These are phyloP conservation scores for Asterochloris erici DNA, from an alignment of 139 green algal genomes.

Conservation along the genomic window DNA sequence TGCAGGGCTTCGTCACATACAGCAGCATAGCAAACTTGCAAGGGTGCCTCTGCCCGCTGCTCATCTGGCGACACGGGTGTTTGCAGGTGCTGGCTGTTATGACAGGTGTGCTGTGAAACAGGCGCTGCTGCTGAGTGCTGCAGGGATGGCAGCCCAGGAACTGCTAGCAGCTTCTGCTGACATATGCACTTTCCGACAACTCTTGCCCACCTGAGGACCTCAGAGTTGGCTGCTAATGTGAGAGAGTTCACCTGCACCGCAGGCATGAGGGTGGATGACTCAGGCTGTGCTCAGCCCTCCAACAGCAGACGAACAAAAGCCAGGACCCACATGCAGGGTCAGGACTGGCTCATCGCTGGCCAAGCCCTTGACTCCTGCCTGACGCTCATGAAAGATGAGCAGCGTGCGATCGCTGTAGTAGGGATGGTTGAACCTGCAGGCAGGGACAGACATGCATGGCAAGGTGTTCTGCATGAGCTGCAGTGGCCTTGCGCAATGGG, in stretches of 20 bases:
- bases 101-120: no score
- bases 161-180: neutral
- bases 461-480: no score
- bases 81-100: neutral
- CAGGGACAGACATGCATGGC: no score
- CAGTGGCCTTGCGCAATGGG: no score
- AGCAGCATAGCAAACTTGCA: neutral
- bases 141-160: neutral
- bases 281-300: neutral
- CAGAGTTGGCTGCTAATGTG: conserved; percentile 6
- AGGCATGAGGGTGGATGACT: neutral
- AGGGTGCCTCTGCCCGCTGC: neutral
- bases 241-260: conserved; percentile 9
- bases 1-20: neutral
- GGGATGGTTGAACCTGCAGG: neutral
- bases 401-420: neutral
- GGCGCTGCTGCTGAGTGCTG: no score
- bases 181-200: neutral
- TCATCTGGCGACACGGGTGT: neutral
- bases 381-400: neutral
- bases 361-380: neutral
- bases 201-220: neutral
- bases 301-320: no score
- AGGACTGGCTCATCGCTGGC: no score
- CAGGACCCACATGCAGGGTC: no score